Evolutionary conservation across 306 rosid genomes (phyloP).

Genomic region (Rubus parviflorus): DNA sequence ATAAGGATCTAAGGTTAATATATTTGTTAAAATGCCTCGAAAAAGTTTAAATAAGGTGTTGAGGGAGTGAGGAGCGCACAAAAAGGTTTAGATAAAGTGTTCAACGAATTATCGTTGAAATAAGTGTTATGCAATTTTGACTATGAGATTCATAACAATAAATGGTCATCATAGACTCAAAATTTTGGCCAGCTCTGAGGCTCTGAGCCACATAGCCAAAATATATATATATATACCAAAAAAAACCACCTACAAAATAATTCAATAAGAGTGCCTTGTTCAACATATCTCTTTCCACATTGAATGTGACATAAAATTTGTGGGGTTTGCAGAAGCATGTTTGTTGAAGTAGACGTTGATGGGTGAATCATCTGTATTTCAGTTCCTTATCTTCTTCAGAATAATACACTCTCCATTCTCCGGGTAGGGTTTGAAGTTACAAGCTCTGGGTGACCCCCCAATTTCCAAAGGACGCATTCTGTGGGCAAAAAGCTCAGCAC

Average conservation of each 20-base stretch:
- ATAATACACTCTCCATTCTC: not conserved
- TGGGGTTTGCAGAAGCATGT: conserved; percentile 23
- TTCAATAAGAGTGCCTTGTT: not conserved
- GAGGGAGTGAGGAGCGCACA: too few relatives aligned
- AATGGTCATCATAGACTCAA: not conserved
- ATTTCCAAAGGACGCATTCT: conserved; percentile 14
- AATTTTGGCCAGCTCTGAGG: not conserved
- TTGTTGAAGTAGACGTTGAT: conserved; percentile 11
- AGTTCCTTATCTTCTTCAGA: conserved; percentile 21
- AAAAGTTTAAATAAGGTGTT: not conserved
- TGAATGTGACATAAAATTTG: conserved; percentile 10
- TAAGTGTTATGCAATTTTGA: not conserved
- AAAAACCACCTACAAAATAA: not conserved
- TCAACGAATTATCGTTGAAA: too few relatives aligned
- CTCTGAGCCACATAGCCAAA: not conserved
- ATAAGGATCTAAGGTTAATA: too few relatives aligned
- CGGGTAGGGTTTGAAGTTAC: conserved; percentile 26
- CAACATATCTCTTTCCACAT: conserved; percentile 22
- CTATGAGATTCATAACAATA: not conserved
- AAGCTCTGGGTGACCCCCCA: conserved; percentile 4
- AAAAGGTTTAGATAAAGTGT: too few relatives aligned
- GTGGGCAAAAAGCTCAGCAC: conserved; percentile 24
- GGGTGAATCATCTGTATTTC: conserved; percentile 33
- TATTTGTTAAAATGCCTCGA: not conserved
- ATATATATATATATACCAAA: not conserved